Conservation (phyloP, 345 rosid species). For the Cardiospermum halicacabum region DNA sequence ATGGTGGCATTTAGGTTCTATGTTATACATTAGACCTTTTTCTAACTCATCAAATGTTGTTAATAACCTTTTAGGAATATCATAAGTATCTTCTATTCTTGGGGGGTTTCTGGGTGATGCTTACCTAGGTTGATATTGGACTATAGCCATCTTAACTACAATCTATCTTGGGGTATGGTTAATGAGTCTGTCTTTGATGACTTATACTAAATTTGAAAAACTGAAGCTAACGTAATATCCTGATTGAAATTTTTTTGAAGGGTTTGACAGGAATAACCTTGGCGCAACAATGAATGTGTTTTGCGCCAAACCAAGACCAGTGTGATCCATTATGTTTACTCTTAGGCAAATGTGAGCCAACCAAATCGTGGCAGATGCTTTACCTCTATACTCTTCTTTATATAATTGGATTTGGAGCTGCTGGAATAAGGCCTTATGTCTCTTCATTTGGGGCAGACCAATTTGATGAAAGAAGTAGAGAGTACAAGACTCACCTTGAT, state of each 20-base stretch:
- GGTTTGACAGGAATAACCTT: constrained; percentile 86
- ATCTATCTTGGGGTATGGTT: constrained; percentile 56
- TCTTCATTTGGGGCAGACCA: constrained; percentile 97
- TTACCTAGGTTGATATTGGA: constrained; percentile 90
- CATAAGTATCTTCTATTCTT: constrained; percentile 81
- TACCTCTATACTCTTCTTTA: constrained; percentile 73
- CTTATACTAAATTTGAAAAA: not conserved
- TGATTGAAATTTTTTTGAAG: constrained; percentile 24
- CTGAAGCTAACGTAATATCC: constrained; percentile 6
- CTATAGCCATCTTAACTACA: constrained; percentile 83
- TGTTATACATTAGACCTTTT: constrained; percentile 82
- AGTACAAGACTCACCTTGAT: constrained; percentile 76
- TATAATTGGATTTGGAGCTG: constrained; percentile 79
- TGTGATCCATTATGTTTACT: constrained; percentile 64
- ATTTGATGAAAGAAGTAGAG: constrained; percentile 69
- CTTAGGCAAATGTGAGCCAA: constrained; percentile 60
- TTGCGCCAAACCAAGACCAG: constrained; percentile 58
- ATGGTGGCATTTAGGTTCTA: constrained; percentile 91
- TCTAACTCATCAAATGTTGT: constrained; percentile 76
- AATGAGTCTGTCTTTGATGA: not conserved
- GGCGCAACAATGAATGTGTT: constrained; percentile 51
- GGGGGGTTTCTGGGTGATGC: constrained; percentile 97
- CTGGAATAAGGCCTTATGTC: constrained; percentile 91
- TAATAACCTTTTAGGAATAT: constrained; percentile 83
- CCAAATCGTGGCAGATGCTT: constrained; percentile 81